Base-by-base conservation (phyloP, 1,284 basidiomycete species). In the Papiliotrema nemorosa region DNA sequence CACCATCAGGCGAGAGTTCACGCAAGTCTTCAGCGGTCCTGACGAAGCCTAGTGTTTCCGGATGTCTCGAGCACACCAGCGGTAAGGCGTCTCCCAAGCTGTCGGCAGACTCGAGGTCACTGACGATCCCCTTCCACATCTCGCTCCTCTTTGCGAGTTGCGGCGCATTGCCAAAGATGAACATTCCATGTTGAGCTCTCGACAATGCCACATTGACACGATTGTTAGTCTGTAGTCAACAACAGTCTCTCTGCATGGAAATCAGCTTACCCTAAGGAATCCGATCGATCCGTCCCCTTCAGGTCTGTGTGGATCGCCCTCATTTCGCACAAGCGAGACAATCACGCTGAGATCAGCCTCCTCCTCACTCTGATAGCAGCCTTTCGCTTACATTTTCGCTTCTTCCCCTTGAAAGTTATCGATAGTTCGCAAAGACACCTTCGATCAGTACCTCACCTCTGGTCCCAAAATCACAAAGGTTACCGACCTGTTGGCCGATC, bases 351-450 rank as follows among this genome's bases (percentile, higher is more conserved):
- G 1, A 18, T 48, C 47, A 75, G 36, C 77, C 76, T n/a, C n/a
- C n/a, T n/a, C n/a, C n/a, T n/a, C n/a, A n/a, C 24, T 20, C 29
- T 31, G 44, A 21, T 21, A 20, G 20, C 22, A 24, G 38, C n/a
- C 40, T 7, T 16, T 26, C 33, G 29, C 47, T 41, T 29, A 51
- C 53, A 57, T 49, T 31, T 59, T 57, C 2, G 54, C 57, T 33
- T 59, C 57, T 45, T 59, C 57, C 2, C 71, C 86, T 66, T 88
- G 86, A 60, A 82, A 88, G 53, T 84, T 87, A 58, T 88, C 86
- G 1, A 88, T 79, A 1, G 85, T 87, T n/a, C 84, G 79, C 7
- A 87, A 70, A 14, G 79, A 79, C 26, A 86, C 80, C 83, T 86
- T 40, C 1, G 18, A 27, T 37, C 24, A 37, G 43, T 20, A n/a